These are phyloP conservation scores for Gomphus bonarii DNA, from an alignment of 1,284 basidiomycete genomes.

Conservation along the genomic window DNA sequence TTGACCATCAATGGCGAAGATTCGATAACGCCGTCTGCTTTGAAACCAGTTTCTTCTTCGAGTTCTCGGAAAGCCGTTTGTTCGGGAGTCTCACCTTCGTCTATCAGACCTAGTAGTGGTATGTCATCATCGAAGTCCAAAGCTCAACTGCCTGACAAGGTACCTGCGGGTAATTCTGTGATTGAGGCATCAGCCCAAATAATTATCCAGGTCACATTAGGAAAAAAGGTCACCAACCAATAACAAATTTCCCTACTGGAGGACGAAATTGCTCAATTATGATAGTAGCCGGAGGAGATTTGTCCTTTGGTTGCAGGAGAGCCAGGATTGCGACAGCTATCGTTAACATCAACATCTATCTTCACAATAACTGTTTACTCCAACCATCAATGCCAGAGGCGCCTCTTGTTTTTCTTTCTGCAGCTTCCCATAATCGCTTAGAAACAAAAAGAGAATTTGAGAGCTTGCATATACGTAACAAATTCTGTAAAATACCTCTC, in stretches of 20 bases:
- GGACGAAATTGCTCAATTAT: slow-evolving; percentile 86
- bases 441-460: background rate
- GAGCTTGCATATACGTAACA: background rate
- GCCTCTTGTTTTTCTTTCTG: slow-evolving; percentile 68
- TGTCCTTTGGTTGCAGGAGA: slow-evolving; percentile 61
- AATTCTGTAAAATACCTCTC: slow-evolving; percentile 36
- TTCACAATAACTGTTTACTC: background rate
- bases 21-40: slow-evolving; percentile 49
- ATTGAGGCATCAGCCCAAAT: background rate
- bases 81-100: slow-evolving; percentile 70
- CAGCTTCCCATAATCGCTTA: slow-evolving; percentile 79
- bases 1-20: slow-evolving; percentile 61
- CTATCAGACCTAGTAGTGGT: slow-evolving; percentile 54
- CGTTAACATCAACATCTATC: background rate
- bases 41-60: slow-evolving; percentile 86
- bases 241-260: slow-evolving; percentile 60
- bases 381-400: slow-evolving; percentile 72
- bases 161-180: slow-evolving; percentile 76
- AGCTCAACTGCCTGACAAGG: slow-evolving; percentile 2
- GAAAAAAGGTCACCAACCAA: slow-evolving; percentile 38
- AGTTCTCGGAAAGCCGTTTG: slow-evolving; percentile 77
- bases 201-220: background rate
- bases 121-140: background rate
- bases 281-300: slow-evolving; percentile 59
- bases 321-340: slow-evolving; percentile 78